These are phyloP conservation scores for Potentilla sterilis DNA, from an alignment of 306 rosid genomes.

Conservation along the genomic window DNA sequence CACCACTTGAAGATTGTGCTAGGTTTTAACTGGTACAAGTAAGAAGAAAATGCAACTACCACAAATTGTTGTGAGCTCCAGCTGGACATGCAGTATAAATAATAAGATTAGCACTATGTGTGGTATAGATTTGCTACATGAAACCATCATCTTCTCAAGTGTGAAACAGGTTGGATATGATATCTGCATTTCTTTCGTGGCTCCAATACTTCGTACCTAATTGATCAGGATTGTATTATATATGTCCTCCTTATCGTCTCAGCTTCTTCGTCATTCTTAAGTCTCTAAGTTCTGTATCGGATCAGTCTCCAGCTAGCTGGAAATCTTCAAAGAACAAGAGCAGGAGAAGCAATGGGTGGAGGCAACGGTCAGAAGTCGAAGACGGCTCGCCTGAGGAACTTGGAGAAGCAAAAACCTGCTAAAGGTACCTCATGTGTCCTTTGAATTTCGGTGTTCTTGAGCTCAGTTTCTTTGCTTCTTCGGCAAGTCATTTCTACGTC, in stretches of 20 bases:
- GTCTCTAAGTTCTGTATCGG: background rate
- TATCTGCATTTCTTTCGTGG: background rate
- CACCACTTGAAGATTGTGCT: slow-evolving; percentile 9
- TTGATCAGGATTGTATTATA: background rate
- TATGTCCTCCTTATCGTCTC: background rate
- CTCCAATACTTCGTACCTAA: slow-evolving; percentile 6
- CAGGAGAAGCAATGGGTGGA: slow-evolving; percentile 41
- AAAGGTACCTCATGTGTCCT: slow-evolving; percentile 23
- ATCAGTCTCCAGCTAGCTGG: background rate
- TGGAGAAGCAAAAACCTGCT: slow-evolving; percentile 48
- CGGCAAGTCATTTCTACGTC: background rate
- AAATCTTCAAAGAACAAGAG: background rate
- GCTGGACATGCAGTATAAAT: slow-evolving; percentile 6
- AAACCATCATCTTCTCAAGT: background rate
- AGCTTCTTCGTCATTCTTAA: slow-evolving; percentile 5
- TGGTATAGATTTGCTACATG: slow-evolving; percentile 4
- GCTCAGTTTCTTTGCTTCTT: background rate
- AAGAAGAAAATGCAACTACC: slow-evolving; percentile 4
- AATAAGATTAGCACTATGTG: background rate
- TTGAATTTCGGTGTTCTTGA: background rate
- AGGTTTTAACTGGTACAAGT: background rate
- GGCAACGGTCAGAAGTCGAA: slow-evolving; percentile 50
- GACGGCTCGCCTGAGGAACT: slow-evolving; percentile 49
- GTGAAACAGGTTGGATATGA: background rate
- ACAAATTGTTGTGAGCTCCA: slow-evolving; percentile 34